Evolutionary conservation across 208 protist genomes (phyloP).

Genomic region (Phytomonas francai): DNA sequence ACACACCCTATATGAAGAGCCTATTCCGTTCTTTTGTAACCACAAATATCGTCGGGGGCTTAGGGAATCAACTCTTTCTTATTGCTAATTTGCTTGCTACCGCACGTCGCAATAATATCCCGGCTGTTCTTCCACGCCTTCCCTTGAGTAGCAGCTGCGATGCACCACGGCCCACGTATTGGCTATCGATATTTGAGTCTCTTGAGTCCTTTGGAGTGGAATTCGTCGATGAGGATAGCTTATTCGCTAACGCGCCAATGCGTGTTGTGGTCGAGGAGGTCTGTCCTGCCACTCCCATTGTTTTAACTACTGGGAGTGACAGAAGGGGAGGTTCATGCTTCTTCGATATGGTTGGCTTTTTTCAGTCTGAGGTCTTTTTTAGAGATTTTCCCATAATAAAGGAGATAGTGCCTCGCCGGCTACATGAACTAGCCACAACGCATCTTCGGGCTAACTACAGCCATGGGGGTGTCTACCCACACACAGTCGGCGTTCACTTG

Average conservation of each 20-base stretch:
- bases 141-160: conserved; percentile 65
- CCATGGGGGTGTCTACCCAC: conserved; percentile 13
- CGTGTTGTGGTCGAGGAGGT: conserved; percentile 14
- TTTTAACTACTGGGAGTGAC: background rate
- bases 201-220: conserved; percentile 47
- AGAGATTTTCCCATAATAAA: conserved; percentile 31
- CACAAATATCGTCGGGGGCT: conserved; percentile 74
- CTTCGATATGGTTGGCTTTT: conserved; percentile 76
- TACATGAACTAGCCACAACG: conserved; percentile 19
- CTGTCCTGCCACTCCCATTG: conserved; percentile 2
- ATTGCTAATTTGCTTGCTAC: conserved; percentile 74
- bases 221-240: conserved; percentile 22
- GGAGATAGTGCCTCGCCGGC: conserved; percentile 22
- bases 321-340: conserved; percentile 6
- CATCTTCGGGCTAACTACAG: conserved; percentile 32
- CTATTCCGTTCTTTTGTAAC: conserved; percentile 21
- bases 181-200: conserved; percentile 52
- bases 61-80: conserved; percentile 86
- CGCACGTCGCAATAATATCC: conserved; percentile 28
- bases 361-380: conserved; percentile 75
- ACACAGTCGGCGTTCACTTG: conserved; percentile 59
- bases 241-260: conserved; percentile 13
- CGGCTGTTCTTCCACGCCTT: conserved; percentile 28
- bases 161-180: conserved; percentile 68
- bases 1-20: conserved; percentile 9